Evolutionary conservation across 2,329 filamentous ascomycete genomes (phyloP).

Genomic region (Graphiopsis chlorocephala): DNA sequence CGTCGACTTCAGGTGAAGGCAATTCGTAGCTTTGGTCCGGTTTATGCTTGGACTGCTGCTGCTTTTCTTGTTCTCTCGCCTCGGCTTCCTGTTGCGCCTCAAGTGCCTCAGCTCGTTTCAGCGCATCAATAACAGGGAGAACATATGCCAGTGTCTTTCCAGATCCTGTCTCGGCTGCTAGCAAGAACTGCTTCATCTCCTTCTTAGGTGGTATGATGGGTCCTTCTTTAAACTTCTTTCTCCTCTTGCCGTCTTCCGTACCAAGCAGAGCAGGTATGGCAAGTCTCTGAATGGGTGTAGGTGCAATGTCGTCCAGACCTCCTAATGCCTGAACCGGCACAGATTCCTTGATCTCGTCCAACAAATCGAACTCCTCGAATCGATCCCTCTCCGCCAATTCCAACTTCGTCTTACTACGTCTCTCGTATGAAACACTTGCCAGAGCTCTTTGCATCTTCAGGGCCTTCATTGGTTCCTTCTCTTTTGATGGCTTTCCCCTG

Average conservation of each 20-base stretch:
- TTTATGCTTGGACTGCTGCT: constrained; percentile 20
- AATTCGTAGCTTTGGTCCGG: constrained; percentile 17
- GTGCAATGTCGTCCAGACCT: constrained; percentile 70
- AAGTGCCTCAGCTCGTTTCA: constrained; percentile 68
- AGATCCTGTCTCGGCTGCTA: constrained; percentile 94
- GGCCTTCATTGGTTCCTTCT: constrained; percentile 65
- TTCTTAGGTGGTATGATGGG: constrained; percentile 24
- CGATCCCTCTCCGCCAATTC: constrained; percentile 64
- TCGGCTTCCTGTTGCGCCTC: constrained; percentile 48
- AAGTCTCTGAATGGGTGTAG: constrained; percentile 85
- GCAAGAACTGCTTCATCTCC: constrained; percentile 64
- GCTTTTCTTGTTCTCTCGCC: constrained; percentile 34
- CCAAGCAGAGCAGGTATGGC: constrained; percentile 80
- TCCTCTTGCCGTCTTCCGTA: constrained; percentile 45
- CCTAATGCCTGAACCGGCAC: constrained; percentile 71
- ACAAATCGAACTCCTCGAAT: constrained; percentile 77
- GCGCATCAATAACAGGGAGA: constrained; percentile 75
- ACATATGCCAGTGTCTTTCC: constrained; percentile 95
- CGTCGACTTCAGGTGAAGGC: constrained; percentile 54
- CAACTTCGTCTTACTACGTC: constrained; percentile 60
- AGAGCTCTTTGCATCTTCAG: constrained; percentile 90
- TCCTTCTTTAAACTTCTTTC: constrained; percentile 29
- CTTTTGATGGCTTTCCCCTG: constrained; percentile 42
- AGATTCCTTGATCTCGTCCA: constrained; percentile 69
- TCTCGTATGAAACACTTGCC: constrained; percentile 71